Conservation (phyloP, 495 filamentous ascomycete species). For the Sphaerosporella brunnea region DNA sequence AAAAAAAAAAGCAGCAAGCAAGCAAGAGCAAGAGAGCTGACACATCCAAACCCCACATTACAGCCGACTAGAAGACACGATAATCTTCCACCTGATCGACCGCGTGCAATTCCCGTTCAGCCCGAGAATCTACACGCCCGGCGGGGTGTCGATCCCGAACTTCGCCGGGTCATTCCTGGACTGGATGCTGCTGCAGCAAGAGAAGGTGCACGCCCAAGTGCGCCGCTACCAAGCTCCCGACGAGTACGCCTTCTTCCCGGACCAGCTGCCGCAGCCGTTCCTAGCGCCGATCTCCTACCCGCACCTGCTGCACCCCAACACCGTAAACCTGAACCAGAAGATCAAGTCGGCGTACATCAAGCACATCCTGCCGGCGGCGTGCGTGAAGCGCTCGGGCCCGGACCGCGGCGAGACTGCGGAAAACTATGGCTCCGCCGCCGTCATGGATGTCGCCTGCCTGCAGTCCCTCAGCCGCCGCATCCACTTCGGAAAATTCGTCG, state of each 20-base stretch:
- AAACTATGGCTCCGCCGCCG: constrained; percentile 88
- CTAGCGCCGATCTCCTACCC: constrained; percentile 82
- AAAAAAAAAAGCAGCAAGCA: no score
- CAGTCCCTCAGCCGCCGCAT: constrained; percentile 84
- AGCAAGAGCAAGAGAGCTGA: no score
- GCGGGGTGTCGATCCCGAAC: constrained; percentile 63
- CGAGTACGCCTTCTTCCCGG: constrained; percentile 94
- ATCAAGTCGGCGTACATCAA: constrained; percentile 75
- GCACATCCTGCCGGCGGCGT: constrained; percentile 64
- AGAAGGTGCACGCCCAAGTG: constrained; percentile 79
- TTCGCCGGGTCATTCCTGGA: constrained; percentile 59
- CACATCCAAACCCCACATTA: constrained; percentile 4
- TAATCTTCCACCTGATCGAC: constrained; percentile 96
- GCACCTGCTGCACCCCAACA: constrained; percentile 73
- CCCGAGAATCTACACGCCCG: constrained; percentile 63
- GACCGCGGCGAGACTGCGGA: constrained; percentile 77
- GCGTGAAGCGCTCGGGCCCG: constrained; percentile 45
- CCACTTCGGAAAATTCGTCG: constrained; percentile 98
- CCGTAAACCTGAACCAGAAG: constrained; percentile 75
- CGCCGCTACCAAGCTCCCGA: constrained; percentile 92
- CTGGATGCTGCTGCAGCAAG: constrained; percentile 79
- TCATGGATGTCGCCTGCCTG: constrained; percentile 73
- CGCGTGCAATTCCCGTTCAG: constrained; percentile 94
- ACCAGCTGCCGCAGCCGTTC: constrained; percentile 60
- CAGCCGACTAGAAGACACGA: constrained; percentile 92